Conservation (phyloP, 495 filamentous ascomycete genomes). For the Daldinia grandis region DNA sequence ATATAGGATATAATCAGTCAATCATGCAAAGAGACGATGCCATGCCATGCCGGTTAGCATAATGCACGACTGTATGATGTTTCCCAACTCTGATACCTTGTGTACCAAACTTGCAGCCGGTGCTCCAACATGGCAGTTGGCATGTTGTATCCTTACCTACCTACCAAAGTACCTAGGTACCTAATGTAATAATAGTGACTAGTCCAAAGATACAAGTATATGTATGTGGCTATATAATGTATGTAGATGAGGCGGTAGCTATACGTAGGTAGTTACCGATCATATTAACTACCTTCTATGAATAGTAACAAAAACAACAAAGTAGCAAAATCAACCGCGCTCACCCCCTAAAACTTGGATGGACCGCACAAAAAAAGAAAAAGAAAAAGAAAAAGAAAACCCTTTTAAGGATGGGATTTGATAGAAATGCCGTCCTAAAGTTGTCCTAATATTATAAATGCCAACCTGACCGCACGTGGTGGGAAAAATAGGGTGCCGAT, state of each 20-base stretch:
- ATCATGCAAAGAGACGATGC: slow-evolving; percentile 9
- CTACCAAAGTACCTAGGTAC: no score
- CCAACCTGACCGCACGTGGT: slow-evolving; percentile 25
- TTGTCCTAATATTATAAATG: slow-evolving; percentile 16
- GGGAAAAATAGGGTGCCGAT: slow-evolving; percentile 25
- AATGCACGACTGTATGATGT: slow-evolving; percentile 16
- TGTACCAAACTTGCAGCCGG: slow-evolving; percentile 12
- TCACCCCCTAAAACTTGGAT: slow-evolving; percentile 37
- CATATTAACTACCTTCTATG: slow-evolving; percentile 1
- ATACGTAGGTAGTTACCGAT: not conserved
- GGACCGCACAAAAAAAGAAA: not conserved
- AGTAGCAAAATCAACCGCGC: slow-evolving; percentile 22
- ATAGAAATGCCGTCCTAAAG: slow-evolving; percentile 35
- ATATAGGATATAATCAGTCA: not conserved
- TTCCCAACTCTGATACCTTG: slow-evolving; percentile 11
- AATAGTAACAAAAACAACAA: slow-evolving; percentile 16
- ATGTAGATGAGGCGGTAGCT: no score
- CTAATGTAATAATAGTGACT: not conserved
- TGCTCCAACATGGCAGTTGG: slow-evolving; percentile 18
- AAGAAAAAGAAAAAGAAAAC: not conserved
- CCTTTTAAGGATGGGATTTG: slow-evolving; percentile 29
- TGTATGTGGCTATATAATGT: not conserved
- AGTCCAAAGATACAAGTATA: not conserved
- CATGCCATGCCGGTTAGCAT: slow-evolving; percentile 7
- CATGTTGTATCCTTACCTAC: not conserved